Evolutionary conservation across 208 protist species (phyloP).

Genomic region (Wallacemonas sp.): DNA sequence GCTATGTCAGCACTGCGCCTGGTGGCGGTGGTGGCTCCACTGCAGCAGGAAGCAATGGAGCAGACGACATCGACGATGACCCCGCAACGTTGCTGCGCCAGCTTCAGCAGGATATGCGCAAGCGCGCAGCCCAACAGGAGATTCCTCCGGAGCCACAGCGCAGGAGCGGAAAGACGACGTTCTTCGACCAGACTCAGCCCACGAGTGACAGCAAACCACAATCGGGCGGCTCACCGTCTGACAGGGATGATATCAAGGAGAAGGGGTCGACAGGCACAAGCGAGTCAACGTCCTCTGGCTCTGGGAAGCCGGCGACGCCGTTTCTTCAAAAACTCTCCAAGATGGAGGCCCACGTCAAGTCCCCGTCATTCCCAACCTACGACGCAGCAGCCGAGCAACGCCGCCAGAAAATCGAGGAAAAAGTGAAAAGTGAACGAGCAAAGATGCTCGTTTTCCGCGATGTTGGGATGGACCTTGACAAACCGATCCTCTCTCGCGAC

Average conservation of each 20-base stretch:
- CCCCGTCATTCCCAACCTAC: constrained; percentile 49
- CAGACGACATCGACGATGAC: constrained; percentile 32
- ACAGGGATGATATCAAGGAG: background rate
- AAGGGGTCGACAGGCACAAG: background rate
- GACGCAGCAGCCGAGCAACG: constrained; percentile 38
- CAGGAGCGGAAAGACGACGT: constrained; percentile 36
- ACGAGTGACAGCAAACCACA: background rate
- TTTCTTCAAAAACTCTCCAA: constrained; percentile 64
- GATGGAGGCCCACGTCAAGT: constrained; percentile 52
- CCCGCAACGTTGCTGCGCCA: constrained; percentile 36
- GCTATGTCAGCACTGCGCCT: background rate
- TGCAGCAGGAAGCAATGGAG: background rate
- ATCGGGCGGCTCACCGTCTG: background rate
- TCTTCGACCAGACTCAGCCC: constrained; percentile 20
- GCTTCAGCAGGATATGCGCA: constrained; percentile 34
- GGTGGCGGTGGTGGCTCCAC: background rate
- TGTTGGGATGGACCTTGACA: constrained; percentile 89
- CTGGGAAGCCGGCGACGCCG: background rate
- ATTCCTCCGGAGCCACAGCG: constrained; percentile 29
- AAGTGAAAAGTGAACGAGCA: constrained; percentile 66
- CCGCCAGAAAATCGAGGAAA: constrained; percentile 39
- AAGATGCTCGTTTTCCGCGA: constrained; percentile 84
- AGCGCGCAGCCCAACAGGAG: constrained; percentile 17
- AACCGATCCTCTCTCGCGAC: constrained; percentile 85
- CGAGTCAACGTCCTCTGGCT: background rate